phyloP scores from a whole-genome alignment of 345 rosid species.

The Raphanus sativus region DNA sequence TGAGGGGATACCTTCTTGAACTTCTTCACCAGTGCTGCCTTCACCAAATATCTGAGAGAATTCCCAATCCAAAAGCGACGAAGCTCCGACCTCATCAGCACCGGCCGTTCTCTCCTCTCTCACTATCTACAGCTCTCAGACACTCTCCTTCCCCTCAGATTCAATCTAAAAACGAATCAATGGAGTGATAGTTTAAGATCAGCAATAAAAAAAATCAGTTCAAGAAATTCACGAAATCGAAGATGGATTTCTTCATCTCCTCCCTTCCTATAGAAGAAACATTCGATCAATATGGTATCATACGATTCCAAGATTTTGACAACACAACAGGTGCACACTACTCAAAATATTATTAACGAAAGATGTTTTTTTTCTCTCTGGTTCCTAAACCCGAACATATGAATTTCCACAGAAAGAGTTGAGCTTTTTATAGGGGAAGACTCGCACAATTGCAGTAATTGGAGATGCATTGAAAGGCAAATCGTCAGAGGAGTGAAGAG shows the following conservation, averaged over 20 bases:
- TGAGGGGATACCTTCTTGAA: not conserved
- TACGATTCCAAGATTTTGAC: not conserved
- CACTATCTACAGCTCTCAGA: not conserved
- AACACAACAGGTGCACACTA: not conserved
- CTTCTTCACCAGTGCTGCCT: not conserved
- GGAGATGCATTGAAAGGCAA: not conserved
- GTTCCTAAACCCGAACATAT: not conserved
- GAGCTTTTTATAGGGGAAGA: not conserved
- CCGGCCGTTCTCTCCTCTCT: not conserved
- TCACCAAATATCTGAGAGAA: not conserved
- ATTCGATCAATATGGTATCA: not conserved
- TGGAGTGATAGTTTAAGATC: not conserved
- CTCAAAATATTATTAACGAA: not conserved
- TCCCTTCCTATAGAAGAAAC: no score
- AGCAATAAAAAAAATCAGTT: not conserved
- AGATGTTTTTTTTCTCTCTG: not conserved
- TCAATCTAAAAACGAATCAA: not conserved
- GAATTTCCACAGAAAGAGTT: not conserved
- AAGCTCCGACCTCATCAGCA: not conserved
- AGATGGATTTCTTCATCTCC: not conserved
- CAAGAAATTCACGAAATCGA: no score
- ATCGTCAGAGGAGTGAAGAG: not conserved
- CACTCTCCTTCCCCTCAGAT: not conserved
- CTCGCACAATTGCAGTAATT: not conserved
- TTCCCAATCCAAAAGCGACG: not conserved